These are phyloP conservation scores for Lipomyces yamadae DNA, from an alignment of 805 yeast genomes.

Conservation along the genomic window DNA sequence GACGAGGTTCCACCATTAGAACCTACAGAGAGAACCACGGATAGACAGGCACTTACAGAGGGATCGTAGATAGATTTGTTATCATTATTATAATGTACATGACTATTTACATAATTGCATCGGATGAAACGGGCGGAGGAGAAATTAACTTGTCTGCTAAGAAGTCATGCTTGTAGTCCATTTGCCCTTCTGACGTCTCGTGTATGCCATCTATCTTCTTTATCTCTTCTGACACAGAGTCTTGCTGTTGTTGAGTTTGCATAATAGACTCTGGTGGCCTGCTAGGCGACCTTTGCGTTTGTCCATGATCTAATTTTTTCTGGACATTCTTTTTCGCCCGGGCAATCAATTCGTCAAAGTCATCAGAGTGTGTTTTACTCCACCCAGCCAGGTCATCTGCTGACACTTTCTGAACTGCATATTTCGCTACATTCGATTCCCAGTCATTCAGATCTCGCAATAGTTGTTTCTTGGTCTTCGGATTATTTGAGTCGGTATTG, in stretches of 20 bases:
- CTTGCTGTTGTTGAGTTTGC: background rate
- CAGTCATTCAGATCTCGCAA: constrained; percentile 64
- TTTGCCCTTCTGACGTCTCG: background rate
- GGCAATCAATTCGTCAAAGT: constrained; percentile 40
- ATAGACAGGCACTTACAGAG: background rate
- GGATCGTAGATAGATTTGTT: background rate
- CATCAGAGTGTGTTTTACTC: constrained; percentile 37
- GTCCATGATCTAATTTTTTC: constrained; percentile 3
- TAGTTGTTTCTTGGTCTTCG: constrained; percentile 61
- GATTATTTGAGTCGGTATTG: constrained; percentile 72
- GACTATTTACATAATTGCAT: background rate
- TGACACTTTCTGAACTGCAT: constrained; percentile 37
- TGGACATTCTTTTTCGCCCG: constrained; percentile 32
- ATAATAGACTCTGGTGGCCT: background rate
- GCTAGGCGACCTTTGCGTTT: background rate
- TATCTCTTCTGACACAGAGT: background rate
- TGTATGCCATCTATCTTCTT: background rate
- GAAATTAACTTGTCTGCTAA: background rate
- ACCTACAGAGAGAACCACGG: background rate
- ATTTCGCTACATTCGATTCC: constrained; percentile 56
- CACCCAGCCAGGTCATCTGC: constrained; percentile 39
- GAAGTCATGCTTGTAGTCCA: background rate
- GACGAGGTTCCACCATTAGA: constrained; percentile 17
- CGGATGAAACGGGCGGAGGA: background rate
- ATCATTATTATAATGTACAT: background rate